Percentiles rank a stretch among this genome's conserved stretches.
Conservation (phyloP, 2,329 filamentous ascomycete genomes). For the Hirsutella minnesotensis region DNA sequence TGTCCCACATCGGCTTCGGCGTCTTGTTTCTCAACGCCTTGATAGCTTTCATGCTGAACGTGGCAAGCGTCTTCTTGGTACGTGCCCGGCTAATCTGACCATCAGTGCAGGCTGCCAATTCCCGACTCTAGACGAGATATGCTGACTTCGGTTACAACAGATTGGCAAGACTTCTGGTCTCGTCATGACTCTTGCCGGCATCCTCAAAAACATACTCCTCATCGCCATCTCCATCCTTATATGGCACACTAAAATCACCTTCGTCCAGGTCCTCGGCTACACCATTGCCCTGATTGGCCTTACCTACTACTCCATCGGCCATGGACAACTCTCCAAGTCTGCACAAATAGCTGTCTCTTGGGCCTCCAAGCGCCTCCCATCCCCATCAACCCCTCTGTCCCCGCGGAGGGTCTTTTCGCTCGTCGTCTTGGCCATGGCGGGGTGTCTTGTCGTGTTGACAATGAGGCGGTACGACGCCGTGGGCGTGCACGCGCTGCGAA, state of each 20-base stretch:
- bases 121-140: slow-evolving; percentile 2
- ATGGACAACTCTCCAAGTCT: slow-evolving; percentile 18
- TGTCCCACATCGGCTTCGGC: slow-evolving; percentile 51
- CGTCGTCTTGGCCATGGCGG: slow-evolving; percentile 4
- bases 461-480: slow-evolving; percentile 5
- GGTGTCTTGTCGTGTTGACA: slow-evolving; percentile 8
- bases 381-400: slow-evolving; percentile 6
- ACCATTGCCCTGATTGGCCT: slow-evolving; percentile 48
- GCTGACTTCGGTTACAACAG: slow-evolving; percentile 25
- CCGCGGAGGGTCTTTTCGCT: slow-evolving; percentile 4
- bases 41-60: slow-evolving; percentile 69
- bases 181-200: slow-evolving; percentile 74
- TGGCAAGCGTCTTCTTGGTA: slow-evolving; percentile 79
- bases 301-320: slow-evolving; percentile 34
- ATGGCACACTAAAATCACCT: slow-evolving; percentile 61
- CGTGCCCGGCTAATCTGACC: too few relatives aligned
- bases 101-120: too few relatives aligned
- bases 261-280: slow-evolving; percentile 68
- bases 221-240: slow-evolving; percentile 66
- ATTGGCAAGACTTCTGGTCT: slow-evolving; percentile 82
- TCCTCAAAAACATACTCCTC: slow-evolving; percentile 79
- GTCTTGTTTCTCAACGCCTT: slow-evolving; percentile 62
- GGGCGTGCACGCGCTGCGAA: slow-evolving; percentile 3
- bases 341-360: slow-evolving; percentile 12
- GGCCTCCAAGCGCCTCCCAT: slow-evolving; percentile 11